Conservation (phyloP, 129 eudicot genomes). For the Pittosporum tobira region DNA sequence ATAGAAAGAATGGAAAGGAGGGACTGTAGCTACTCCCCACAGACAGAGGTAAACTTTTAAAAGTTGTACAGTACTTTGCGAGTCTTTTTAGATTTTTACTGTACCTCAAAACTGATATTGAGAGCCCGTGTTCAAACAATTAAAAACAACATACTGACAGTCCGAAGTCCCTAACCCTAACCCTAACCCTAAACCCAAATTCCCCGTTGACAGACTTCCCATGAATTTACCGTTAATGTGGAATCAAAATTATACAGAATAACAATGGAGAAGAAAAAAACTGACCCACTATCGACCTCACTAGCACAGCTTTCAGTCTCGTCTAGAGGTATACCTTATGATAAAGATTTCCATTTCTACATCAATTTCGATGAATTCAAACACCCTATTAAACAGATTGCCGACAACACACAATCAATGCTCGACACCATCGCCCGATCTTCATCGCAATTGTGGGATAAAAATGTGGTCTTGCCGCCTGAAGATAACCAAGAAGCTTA, state of each 20-base stretch:
- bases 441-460: slow-evolving; percentile 34
- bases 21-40: too few relatives aligned
- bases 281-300: slow-evolving; percentile 23
- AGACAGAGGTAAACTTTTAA: too few relatives aligned
- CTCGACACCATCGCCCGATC: slow-evolving; percentile 32
- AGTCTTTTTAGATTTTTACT: too few relatives aligned
- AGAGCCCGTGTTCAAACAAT: too few relatives aligned
- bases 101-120: too few relatives aligned
- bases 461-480: slow-evolving; percentile 28
- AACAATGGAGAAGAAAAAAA: slow-evolving; percentile 8
- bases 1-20: too few relatives aligned
- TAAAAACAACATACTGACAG: too few relatives aligned
- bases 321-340: slow-evolving; percentile 44
- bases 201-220: too few relatives aligned
- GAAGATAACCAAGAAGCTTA: slow-evolving; percentile 34
- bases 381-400: slow-evolving; percentile 24
- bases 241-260: neutral
- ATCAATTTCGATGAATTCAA: slow-evolving; percentile 48
- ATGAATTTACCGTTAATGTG: too few relatives aligned
- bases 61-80: too few relatives aligned
- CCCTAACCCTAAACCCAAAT: too few relatives aligned
- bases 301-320: slow-evolving; percentile 56
- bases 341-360: slow-evolving; percentile 64
- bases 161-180: too few relatives aligned
- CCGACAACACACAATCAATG: slow-evolving; percentile 21